Evolutionary conservation across 1,284 basidiomycete species (phyloP), one percentile per base, ranked within the genome.

Genomic region (Ganoderma sinense): DNA sequence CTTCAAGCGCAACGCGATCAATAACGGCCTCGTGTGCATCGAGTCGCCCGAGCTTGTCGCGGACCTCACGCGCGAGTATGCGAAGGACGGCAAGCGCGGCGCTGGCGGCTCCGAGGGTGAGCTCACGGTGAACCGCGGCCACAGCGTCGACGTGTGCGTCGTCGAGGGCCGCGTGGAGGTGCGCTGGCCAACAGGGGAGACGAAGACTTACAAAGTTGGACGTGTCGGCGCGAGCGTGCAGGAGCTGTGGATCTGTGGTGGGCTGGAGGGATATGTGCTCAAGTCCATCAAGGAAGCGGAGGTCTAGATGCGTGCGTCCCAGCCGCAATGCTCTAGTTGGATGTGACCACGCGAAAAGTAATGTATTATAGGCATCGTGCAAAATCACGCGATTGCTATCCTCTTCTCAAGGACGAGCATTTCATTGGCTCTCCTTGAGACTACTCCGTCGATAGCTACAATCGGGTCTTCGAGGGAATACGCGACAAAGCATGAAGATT

Each of bases 1-100:
- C 76, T 99, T 98, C 88, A 99, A 99, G 85, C 92, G 97, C 41
- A 99, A 99, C 81, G 93, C 96, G 18, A 99, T 99, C 85, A 99
- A 99, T 84, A 99, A 99, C 80, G 97, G 97, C 5, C 87, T 99
- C 11, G 95, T 99, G 69, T 98, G 97, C 78, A 81, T 99, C 64
- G 97, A 99, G 82, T 95, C 90, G 68, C 96, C 97, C 0, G 93
- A 94, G 75, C 89, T 99, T 62, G 93, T 99, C 29, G 84, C 87
- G 36, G 96, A 98, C 75, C 85, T 99, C 69, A 98, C 97, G 1
- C 79, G 82, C 31, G 80, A 84, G 65, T 96, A 93, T 78, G 93
- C 90, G 0, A 90, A 89, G 78, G 91, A 91, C 67, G 94, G 91
- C 0, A 84, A 84, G 78, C 86, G 97, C 1, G 93, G 94, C 26